Conservation (phyloP, 176 grass and related monocot species). For the Carex scoparia region DNA sequence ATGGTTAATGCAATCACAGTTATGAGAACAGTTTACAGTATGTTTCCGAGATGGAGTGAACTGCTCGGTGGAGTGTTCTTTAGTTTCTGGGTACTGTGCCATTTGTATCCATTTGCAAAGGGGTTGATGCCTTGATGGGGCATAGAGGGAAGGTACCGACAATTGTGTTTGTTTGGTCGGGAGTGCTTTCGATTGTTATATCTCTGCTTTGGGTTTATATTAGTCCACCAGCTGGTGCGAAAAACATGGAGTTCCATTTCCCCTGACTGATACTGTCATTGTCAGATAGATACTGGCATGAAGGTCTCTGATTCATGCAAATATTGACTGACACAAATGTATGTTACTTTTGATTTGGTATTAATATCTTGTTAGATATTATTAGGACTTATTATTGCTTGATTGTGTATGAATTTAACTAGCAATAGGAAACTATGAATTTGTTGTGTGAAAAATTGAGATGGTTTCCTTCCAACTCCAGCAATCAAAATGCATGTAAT, state of each 20-base stretch:
- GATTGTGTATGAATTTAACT: not conserved
- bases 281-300: not conserved
- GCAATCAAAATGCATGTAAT: not conserved
- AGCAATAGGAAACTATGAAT: not conserved
- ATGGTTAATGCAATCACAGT: slow-evolving; percentile 69
- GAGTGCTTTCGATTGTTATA: slow-evolving; percentile 66
- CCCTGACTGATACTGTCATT: slow-evolving; percentile 24
- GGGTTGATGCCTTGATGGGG: slow-evolving; percentile 81
- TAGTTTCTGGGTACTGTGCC: slow-evolving; percentile 95
- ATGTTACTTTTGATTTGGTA: not conserved
- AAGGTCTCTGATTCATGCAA: not conserved
- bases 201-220: slow-evolving; percentile 92
- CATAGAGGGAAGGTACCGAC: slow-evolving; percentile 79
- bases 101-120: slow-evolving; percentile 96
- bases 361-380: not conserved
- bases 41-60: slow-evolving; percentile 92
- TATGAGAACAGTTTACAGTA: slow-evolving; percentile 76
- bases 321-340: not conserved
- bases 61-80: slow-evolving; percentile 89
- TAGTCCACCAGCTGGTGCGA: slow-evolving; percentile 54
- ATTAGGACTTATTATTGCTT: not conserved
- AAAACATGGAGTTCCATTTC: slow-evolving; percentile 65
- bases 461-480: not conserved
- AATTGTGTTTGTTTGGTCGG: slow-evolving; percentile 91
- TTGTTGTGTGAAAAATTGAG: not conserved